phyloP scores from a whole-genome alignment of 306 rosid species.

The Alnus glutinosa region DNA sequence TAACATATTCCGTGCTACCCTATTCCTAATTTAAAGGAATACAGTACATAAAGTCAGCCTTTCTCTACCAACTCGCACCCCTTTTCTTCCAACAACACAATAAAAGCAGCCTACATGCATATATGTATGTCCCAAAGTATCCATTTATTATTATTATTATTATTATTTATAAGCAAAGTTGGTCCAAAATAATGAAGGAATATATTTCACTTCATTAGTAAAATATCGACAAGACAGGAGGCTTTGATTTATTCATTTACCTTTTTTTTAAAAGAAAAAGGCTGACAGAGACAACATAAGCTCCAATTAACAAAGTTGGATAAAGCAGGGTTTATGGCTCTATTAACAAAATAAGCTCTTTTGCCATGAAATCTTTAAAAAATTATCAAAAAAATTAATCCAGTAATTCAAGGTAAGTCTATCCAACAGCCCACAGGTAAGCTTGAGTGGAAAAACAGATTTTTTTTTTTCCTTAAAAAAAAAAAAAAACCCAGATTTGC shows the following conservation, averaged over 20 bases:
- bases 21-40: not conserved
- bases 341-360: not conserved
- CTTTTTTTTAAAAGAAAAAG: too few species aligned
- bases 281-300: not conserved
- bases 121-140: not conserved
- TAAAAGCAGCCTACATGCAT: not conserved
- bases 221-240: not conserved
- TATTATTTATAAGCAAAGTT: too few species aligned
- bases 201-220: not conserved
- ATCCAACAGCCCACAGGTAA: not conserved
- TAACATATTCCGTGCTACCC: not conserved
- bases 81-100: not conserved
- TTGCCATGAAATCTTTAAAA: not conserved
- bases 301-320: not conserved
- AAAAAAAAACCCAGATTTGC: not conserved
- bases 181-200: not conserved
- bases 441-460: not conserved
- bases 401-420: not conserved
- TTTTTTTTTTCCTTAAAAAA: too few species aligned
- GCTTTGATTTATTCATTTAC: not conserved
- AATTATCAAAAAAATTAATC: not conserved
- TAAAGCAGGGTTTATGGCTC: not conserved
- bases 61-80: not conserved
- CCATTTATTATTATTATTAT: too few species aligned
- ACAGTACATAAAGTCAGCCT: not conserved